Evolutionary conservation across 768 basidiomycete genomes (phyloP).

Genomic region (Cystobasidium onofrii): DNA sequence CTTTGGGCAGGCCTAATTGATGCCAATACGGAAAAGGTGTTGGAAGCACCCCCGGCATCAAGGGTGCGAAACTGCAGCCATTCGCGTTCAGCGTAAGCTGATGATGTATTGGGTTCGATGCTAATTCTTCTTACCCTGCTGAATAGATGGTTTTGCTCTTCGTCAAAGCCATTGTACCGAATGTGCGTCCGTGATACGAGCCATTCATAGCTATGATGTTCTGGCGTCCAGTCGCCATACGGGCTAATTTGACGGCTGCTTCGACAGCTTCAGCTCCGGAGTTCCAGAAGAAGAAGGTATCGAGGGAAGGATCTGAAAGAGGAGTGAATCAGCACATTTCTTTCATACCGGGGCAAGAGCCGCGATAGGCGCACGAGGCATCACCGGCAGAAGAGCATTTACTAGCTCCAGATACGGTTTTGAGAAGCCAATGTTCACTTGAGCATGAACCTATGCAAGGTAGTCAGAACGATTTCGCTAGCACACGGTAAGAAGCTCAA

Average conservation of each 20-base stretch:
- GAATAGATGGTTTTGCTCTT: conserved; percentile 86
- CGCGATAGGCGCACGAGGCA: conserved; percentile 23
- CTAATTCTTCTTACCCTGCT: conserved; percentile 37
- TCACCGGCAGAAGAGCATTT: conserved; percentile 29
- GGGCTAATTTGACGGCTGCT: conserved; percentile 77
- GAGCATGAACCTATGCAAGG: conserved; percentile 2
- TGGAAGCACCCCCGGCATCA: conserved; percentile 80
- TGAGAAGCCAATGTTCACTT: conserved; percentile 85
- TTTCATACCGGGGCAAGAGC: too few relatives aligned
- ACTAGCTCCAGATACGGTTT: conserved; percentile 59
- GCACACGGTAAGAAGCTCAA: conserved; percentile 40
- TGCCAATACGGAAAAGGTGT: conserved; percentile 92
- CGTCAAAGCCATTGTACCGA: conserved; percentile 87
- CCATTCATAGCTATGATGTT: conserved; percentile 91
- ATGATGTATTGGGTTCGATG: background rate
- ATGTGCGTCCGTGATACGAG: conserved; percentile 78
- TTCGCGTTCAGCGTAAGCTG: background rate
- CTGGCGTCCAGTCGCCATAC: conserved; percentile 65
- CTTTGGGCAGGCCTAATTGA: conserved; percentile 36
- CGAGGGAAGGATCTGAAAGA: conserved; percentile 64
- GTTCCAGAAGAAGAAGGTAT: conserved; percentile 97
- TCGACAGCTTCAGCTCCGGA: conserved; percentile 91
- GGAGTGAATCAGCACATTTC: background rate
- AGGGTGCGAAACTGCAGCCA: conserved; percentile 56
- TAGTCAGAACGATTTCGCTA: background rate